Evolutionary conservation across 306 rosid species (phyloP), one percentile per base, ranked within the genome.

Genomic region (Purshia tridentata): DNA sequence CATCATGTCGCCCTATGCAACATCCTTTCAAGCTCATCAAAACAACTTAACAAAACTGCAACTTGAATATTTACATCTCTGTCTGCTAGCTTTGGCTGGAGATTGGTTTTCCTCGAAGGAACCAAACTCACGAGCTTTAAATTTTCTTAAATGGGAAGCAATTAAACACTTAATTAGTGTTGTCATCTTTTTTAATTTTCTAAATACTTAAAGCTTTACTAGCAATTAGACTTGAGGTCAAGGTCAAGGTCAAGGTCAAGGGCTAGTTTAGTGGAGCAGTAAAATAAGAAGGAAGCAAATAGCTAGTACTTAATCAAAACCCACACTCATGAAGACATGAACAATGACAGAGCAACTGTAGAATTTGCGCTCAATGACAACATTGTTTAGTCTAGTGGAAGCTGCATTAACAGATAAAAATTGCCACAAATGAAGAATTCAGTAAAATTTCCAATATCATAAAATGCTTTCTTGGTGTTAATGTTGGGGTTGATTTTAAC

Each of bases 241-340:
- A 11, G n/a, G 56, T 52, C 11, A 46, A 65, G 69, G 70, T 65
- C 55, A 13, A 13, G 70, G 54, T 20, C 9, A 11, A 12, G 70
- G 18, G 29, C 64, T 58, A 58, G 13, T 58, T 58, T 2, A 58
- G 11, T 58, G 6, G 3, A 35, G 18, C 18, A 5, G 64, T 0
- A 29, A 29, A 15, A n/a, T 50, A 61, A 42, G 51, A 10, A 64
- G 5, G 29, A 20, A 23, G 69, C 2, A 18, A 11, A 5, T 44
- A 29, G 44, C 1, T 15, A 15, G 54, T 50, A 50, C 14, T 50
- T 50, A 39, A 29, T 10, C 29, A 14, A 65, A 65, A 5, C 70
- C 70, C 18, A 45, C 54, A 65, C 45, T 6, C 41, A 65, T 6
- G 35, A 1, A 29, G 35, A 29, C 35, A 29, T 29, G 35, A 29